Percentiles rank a stretch among this genome's conserved stretches.
These are phyloP conservation scores for Begonia peltatifolia DNA, from an alignment of 306 rosid genomes.

Conservation along the genomic window DNA sequence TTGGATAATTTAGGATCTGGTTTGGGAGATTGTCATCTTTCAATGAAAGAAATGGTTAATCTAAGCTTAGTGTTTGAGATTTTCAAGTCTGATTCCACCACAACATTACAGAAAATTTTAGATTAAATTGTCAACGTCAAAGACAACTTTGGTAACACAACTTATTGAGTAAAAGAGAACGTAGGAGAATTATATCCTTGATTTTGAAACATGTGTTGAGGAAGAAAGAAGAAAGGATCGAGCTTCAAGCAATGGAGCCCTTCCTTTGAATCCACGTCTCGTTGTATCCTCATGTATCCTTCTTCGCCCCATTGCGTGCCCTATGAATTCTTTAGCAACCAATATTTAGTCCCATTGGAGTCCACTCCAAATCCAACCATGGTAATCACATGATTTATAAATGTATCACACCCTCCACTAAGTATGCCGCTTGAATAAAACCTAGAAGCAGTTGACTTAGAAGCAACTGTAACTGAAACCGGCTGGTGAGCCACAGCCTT, in stretches of 20 bases:
- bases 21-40: no score
- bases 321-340: constrained; percentile 83
- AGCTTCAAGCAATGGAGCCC: constrained; percentile 26
- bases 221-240: no score
- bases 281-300: constrained; percentile 64
- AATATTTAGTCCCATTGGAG: constrained; percentile 57
- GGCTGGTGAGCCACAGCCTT: constrained; percentile 9
- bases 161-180: no score
- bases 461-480: constrained; percentile 1
- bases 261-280: constrained; percentile 19
- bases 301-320: constrained; percentile 76
- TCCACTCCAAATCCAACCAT: constrained; percentile 68
- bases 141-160: no score
- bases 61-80: no score
- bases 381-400: constrained; percentile 69
- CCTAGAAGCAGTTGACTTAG: not conserved
- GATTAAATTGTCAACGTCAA: no score
- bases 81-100: no score
- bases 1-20: no score
- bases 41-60: no score
- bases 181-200: no score
- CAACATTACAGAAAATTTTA: no score
- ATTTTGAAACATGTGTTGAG: no score
- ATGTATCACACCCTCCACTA: constrained; percentile 48
- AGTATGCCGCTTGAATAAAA: constrained; percentile 49